phyloP scores from a whole-genome alignment of 1,284 basidiomycete genomes.

The Cryptococcus sp. region DNA sequence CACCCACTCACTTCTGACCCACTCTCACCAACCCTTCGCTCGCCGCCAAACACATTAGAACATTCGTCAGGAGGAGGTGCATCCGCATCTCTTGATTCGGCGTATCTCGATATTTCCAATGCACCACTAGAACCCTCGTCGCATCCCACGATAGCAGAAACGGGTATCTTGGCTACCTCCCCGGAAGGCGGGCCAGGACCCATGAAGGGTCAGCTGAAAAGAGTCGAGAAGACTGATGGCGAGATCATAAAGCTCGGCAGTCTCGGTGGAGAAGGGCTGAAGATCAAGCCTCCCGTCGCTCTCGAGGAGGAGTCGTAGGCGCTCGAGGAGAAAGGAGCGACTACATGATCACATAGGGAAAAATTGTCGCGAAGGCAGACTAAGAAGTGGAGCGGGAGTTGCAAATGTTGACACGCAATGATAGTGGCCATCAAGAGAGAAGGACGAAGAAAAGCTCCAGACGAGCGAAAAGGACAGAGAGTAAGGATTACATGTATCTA shows the following conservation, averaged over 20 bases:
- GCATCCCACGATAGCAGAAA: slow-evolving; percentile 49
- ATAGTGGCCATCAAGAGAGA: not conserved
- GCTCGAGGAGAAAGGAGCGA: not conserved
- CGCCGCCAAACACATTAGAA: not conserved
- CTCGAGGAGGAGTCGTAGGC: slow-evolving; percentile 1
- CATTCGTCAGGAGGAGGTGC: not conserved
- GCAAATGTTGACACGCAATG: not conserved
- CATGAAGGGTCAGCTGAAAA: slow-evolving; percentile 41
- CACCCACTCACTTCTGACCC: slow-evolving; percentile 14
- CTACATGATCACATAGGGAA: not conserved
- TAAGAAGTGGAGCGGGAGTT: too few relatives aligned
- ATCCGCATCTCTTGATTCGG: slow-evolving; percentile 22
- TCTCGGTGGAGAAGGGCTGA: slow-evolving; percentile 47
- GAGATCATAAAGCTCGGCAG: slow-evolving; percentile 45
- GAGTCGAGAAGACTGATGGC: slow-evolving; percentile 30
- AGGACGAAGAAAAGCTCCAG: not conserved
- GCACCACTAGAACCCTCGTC: slow-evolving; percentile 25
- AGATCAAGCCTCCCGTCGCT: slow-evolving; percentile 30
- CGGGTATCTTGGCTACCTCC: slow-evolving; percentile 24
- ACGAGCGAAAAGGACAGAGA: not conserved
- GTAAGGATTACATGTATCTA: not conserved
- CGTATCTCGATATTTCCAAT: slow-evolving; percentile 34
- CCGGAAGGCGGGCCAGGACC: slow-evolving; percentile 30
- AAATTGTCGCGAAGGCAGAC: too few relatives aligned
- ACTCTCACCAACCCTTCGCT: slow-evolving; percentile 13